A percentile compares a stretch with the other conserved stretches of the same genome.
Evolutionary conservation across 192 early-diverging fungal genomes (phyloP).

Genomic region (Paraglomus occultum): DNA sequence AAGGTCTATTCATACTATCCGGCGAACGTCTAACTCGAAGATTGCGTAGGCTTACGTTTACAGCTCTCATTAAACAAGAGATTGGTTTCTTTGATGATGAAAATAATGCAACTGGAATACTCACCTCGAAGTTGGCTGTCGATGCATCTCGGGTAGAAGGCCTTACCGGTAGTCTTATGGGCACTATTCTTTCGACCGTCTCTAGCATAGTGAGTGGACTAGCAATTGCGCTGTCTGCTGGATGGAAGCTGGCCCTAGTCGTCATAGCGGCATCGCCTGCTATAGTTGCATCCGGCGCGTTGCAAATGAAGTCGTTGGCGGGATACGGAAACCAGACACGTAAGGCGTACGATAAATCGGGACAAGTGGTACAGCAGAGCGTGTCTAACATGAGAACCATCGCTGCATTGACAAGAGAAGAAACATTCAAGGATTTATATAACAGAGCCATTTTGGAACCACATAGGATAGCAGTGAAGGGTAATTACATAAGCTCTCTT

Average conservation of each 20-base stretch:
- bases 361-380: constrained; percentile 82
- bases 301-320: constrained; percentile 11
- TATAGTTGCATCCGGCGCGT: constrained; percentile 57
- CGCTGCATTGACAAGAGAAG: constrained; percentile 69
- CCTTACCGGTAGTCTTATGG: constrained; percentile 30
- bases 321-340: constrained; percentile 47
- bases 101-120: constrained; percentile 72
- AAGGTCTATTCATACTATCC: constrained; percentile 54
- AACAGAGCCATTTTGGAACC: constrained; percentile 58
- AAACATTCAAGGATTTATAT: constrained; percentile 65
- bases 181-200: not conserved
- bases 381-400: constrained; percentile 85
- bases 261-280: constrained; percentile 53
- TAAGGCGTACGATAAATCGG: constrained; percentile 69
- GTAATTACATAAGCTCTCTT: constrained; percentile 61
- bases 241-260: constrained; percentile 40
- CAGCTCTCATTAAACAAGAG: constrained; percentile 78
- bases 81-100: constrained; percentile 83
- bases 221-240: constrained; percentile 33
- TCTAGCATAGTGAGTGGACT: constrained; percentile 27
- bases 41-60: constrained; percentile 61
- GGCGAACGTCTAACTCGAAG: constrained; percentile 71
- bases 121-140: constrained; percentile 73
- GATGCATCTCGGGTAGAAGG: constrained; percentile 76
- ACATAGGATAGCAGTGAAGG: constrained; percentile 61